A percentile compares a stretch with the other conserved stretches of the same genome.
Conservation (phyloP, 805 yeast genomes). For the Ogataea kodamae region DNA sequence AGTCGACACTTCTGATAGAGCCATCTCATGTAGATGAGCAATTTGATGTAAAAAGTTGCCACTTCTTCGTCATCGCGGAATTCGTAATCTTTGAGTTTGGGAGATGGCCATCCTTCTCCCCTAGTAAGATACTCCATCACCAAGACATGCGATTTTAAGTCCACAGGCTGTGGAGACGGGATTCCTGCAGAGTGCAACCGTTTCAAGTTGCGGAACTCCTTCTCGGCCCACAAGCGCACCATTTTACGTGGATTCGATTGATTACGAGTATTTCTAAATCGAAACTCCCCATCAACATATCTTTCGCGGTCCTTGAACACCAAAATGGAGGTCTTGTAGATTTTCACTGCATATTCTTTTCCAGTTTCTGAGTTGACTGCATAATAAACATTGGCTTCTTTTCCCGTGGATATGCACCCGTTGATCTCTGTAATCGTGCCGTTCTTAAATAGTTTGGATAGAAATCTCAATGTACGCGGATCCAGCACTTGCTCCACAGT, state of each 20-base stretch:
- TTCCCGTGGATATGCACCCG: conserved; percentile 95
- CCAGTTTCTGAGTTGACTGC: conserved; percentile 49
- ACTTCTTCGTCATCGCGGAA: conserved; percentile 66
- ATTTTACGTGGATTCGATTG: conserved; percentile 94
- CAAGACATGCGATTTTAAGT: conserved; percentile 81
- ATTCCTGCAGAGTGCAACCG: conserved; percentile 75
- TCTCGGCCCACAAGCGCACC: conserved; percentile 98
- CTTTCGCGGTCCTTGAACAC: conserved; percentile 97
- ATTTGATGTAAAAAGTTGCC: conserved; percentile 65
- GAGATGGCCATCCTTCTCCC: conserved; percentile 87
- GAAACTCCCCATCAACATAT: conserved; percentile 92
- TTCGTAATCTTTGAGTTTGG: conserved; percentile 80
- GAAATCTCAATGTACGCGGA: conserved; percentile 84
- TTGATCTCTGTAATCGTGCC: conserved; percentile 82
- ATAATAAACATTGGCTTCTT: conserved; percentile 97
- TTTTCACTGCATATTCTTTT: conserved; percentile 81
- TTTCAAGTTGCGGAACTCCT: conserved; percentile 89
- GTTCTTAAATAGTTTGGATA: conserved; percentile 75
- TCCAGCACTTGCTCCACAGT: conserved; percentile 96
- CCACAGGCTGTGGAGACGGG: conserved; percentile 92
- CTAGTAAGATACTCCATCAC: conserved; percentile 87
- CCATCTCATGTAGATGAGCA: conserved; percentile 80
- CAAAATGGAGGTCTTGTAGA: conserved; percentile 91
- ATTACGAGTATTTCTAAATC: conserved; percentile 80
- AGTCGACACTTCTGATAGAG: conserved; percentile 84